phyloP scores from a whole-genome alignment of 306 rosid genomes.

The Adenanthera pavonina region DNA sequence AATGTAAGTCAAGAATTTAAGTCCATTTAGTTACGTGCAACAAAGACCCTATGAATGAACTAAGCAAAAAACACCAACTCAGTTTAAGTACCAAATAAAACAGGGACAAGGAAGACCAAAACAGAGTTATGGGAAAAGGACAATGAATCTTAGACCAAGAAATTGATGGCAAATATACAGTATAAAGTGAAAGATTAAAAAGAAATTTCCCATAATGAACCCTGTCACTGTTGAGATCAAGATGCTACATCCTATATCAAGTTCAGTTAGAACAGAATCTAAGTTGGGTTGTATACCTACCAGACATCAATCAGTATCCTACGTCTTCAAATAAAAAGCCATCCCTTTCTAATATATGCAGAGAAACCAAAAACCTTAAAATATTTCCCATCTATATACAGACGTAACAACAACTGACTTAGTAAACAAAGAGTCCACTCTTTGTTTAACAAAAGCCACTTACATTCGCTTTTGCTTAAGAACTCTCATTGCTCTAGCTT shows the following conservation, averaged over 20 bases:
- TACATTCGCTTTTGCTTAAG: constrained; percentile 94
- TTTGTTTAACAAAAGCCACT: constrained; percentile 7
- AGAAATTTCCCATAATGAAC: constrained; percentile 11
- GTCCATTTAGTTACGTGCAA: constrained; percentile 2
- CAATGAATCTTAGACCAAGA: neutral
- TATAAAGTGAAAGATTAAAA: neutral
- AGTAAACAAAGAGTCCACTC: constrained; percentile 18
- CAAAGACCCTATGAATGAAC: neutral
- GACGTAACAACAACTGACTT: neutral
- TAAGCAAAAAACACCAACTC: neutral
- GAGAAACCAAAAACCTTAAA: constrained; percentile 19
- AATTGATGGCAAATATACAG: constrained; percentile 5
- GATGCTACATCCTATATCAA: neutral
- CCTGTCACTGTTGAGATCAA: neutral
- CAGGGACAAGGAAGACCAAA: neutral
- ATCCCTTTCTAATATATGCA: neutral
- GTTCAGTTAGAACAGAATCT: neutral
- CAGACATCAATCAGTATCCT: neutral
- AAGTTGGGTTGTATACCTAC: neutral
- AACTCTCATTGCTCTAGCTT: constrained; percentile 91
- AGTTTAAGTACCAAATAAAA: neutral
- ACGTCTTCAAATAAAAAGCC: constrained; percentile 12
- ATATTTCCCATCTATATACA: neutral
- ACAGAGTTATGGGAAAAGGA: constrained; percentile 4
- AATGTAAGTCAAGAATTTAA: constrained; percentile 1